Evolutionary conservation across 2,329 filamentous ascomycete species (phyloP).

Genomic region (Hypoxylon sp.): DNA sequence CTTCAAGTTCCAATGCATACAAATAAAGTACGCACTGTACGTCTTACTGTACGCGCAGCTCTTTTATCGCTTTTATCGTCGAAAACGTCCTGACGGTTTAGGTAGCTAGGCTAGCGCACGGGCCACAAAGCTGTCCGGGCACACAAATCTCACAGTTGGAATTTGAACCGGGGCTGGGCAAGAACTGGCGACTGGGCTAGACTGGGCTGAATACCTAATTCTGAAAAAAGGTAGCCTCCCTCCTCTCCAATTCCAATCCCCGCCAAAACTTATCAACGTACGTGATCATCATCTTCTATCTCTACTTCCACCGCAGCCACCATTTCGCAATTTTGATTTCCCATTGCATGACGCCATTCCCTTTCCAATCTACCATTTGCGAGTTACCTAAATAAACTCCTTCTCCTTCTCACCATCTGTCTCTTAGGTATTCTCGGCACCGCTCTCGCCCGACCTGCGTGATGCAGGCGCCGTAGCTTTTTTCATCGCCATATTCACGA

Average conservation of each 20-base stretch:
- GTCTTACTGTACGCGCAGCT: no score
- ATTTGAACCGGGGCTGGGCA: no score
- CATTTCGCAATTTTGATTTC: conserved; percentile 24
- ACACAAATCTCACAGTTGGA: conserved; percentile 7
- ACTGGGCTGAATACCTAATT: conserved; percentile 33
- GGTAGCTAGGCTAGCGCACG: no score
- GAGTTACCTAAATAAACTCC: neutral
- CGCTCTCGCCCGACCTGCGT: conserved; percentile 25
- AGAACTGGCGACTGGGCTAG: conserved; percentile 30
- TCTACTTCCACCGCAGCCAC: neutral
- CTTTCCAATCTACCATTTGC: conserved; percentile 5
- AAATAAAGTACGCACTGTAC: no score
- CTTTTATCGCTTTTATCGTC: no score
- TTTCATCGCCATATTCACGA: conserved; percentile 17
- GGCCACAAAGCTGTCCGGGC: conserved; percentile 1
- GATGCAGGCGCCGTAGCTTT: conserved; percentile 43
- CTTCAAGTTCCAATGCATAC: no score
- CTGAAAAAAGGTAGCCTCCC: conserved; percentile 34
- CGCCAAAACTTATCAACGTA: conserved; percentile 30
- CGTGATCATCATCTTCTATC: conserved; percentile 15
- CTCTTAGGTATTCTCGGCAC: no score
- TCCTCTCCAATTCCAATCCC: conserved; percentile 23
- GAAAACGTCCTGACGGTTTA: no score
- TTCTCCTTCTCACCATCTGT: neutral
- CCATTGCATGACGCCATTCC: conserved; percentile 21